phyloP scores from a whole-genome alignment of 2,329 filamentous ascomycete species.

The Calonectria hongkongensis region DNA sequence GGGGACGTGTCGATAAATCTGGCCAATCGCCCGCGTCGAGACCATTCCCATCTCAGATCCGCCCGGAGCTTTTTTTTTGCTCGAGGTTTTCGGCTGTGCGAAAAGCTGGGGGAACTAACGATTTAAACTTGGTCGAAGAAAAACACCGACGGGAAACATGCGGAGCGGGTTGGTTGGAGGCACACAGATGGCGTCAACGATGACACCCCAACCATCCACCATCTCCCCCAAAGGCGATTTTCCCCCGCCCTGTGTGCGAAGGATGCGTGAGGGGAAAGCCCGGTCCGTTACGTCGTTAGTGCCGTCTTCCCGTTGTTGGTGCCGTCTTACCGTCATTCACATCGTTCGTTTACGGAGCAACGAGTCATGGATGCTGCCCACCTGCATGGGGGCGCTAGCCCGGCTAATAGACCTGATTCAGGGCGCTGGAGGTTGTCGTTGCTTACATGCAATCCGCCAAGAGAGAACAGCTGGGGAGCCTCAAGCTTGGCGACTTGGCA shows the following conservation, averaged over 20 bases:
- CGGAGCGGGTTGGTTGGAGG: not conserved
- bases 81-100: not conserved
- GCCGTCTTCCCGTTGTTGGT: not conserved
- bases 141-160: not conserved
- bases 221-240: not conserved
- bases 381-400: slow-evolving; percentile 3
- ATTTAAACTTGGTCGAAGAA: not conserved
- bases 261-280: slow-evolving; percentile 12
- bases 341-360: not conserved
- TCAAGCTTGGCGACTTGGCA: slow-evolving; percentile 24
- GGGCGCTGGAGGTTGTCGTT: not conserved
- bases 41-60: slow-evolving; percentile 21
- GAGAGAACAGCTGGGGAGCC: slow-evolving; percentile 4
- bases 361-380: slow-evolving; percentile 16
- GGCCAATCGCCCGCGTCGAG: slow-evolving; percentile 17
- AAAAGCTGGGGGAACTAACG: not conserved
- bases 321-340: not conserved
- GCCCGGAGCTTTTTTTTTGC: not conserved
- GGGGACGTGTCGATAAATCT: slow-evolving; percentile 9
- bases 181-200: slow-evolving; percentile 4
- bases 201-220: slow-evolving; percentile 23
- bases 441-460: not conserved
- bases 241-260: slow-evolving; percentile 7
- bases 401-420: slow-evolving; percentile 20
- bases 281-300: not conserved